These are phyloP conservation scores for Hydnomerulius pinastri DNA, from an alignment of 768 basidiomycete genomes.

Conservation along the genomic window DNA sequence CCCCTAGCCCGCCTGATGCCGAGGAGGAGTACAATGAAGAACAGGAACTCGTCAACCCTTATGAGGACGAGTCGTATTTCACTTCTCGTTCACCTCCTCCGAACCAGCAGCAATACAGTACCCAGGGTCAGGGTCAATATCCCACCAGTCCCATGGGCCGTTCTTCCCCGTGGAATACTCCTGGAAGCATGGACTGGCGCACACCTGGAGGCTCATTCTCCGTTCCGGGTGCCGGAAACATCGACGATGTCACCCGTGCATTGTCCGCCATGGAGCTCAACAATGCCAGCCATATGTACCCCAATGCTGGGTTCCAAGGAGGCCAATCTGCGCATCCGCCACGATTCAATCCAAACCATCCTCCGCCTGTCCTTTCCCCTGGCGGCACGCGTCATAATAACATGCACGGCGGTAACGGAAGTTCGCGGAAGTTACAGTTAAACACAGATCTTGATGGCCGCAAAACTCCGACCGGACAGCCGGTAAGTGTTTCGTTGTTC, in stretches of 20 bases:
- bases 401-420: slow-evolving; percentile 39
- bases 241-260: slow-evolving; percentile 80
- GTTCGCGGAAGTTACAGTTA: slow-evolving; percentile 53
- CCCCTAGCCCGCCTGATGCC: slow-evolving; percentile 50
- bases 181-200: slow-evolving; percentile 61
- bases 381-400: slow-evolving; percentile 40
- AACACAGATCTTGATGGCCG: slow-evolving; percentile 68
- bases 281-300: slow-evolving; percentile 30
- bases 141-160: slow-evolving; percentile 62
- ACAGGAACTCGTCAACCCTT: slow-evolving; percentile 39
- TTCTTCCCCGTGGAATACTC: slow-evolving; percentile 64
- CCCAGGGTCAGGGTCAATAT: slow-evolving; percentile 39
- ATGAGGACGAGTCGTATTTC: slow-evolving; percentile 59
- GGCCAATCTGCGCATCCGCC: slow-evolving; percentile 67
- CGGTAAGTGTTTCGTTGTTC: slow-evolving; percentile 48
- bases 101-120: slow-evolving; percentile 41
- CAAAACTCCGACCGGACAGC: slow-evolving; percentile 56
- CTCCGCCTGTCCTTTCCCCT: slow-evolving; percentile 48
- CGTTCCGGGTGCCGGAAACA: slow-evolving; percentile 32
- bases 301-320: slow-evolving; percentile 34
- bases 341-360: slow-evolving; percentile 58
- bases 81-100: slow-evolving; percentile 43
- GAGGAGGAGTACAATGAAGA: slow-evolving; percentile 61
- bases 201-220: slow-evolving; percentile 37
- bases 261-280: slow-evolving; percentile 68